A percentile compares a stretch with the other conserved stretches of the same genome.
phyloP scores from a whole-genome alignment of 2,329 filamentous ascomycete genomes.

The Decorospora gaudefroyi region DNA sequence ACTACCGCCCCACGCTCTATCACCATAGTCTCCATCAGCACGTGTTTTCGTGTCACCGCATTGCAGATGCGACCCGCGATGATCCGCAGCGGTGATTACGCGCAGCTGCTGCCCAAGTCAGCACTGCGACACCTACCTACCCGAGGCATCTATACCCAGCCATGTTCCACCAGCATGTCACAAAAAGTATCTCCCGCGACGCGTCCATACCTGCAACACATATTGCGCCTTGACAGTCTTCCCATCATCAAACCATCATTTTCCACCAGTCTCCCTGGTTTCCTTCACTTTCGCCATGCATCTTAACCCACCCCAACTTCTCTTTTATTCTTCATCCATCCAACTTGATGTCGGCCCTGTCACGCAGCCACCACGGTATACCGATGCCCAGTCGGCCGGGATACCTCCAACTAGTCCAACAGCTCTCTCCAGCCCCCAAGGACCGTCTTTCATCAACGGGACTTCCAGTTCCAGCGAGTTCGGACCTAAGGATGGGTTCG shows the following conservation, averaged over 20 bases:
- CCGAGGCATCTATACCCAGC: slow-evolving; percentile 27
- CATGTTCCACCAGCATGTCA: no score
- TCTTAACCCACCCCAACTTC: slow-evolving; percentile 1
- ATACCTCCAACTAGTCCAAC: background rate
- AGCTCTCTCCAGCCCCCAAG: background rate
- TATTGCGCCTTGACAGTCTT: slow-evolving; percentile 12
- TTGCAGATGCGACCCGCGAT: slow-evolving; percentile 13
- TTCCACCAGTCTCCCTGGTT: background rate
- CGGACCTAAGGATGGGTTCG: slow-evolving; percentile 53
- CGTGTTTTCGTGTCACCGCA: slow-evolving; percentile 27
- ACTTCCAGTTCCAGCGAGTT: slow-evolving; percentile 54
- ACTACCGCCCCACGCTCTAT: slow-evolving; percentile 17
- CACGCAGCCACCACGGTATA: no score
- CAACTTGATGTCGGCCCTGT: background rate
- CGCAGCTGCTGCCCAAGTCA: slow-evolving; percentile 24
- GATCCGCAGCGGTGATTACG: slow-evolving; percentile 25
- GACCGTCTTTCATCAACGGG: slow-evolving; percentile 49
- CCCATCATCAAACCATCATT: no score
- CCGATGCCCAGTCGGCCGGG: background rate
- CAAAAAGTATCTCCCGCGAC: no score
- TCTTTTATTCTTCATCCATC: slow-evolving; percentile 3
- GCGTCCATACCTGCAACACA: slow-evolving; percentile 24
- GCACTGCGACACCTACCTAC: slow-evolving; percentile 13
- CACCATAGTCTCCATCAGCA: slow-evolving; percentile 23
- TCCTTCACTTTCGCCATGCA: no score